These are phyloP conservation scores for Geotrichum citri-aurantii DNA, from an alignment of 1,139 yeast genomes.

Conservation along the genomic window DNA sequence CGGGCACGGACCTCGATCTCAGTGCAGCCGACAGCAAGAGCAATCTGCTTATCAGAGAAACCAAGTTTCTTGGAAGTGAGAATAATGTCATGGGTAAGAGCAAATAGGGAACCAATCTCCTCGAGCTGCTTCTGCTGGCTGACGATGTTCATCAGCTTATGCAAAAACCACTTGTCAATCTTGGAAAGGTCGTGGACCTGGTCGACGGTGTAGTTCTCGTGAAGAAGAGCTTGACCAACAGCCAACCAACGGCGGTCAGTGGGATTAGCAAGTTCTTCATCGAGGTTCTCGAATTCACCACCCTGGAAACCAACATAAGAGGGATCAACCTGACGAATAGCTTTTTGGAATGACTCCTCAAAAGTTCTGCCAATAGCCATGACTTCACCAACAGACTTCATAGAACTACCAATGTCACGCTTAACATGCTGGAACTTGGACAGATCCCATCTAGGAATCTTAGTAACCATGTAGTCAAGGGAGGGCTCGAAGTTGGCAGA, in stretches of 20 bases:
- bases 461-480: slow-evolving; percentile 92
- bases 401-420: slow-evolving; percentile 79
- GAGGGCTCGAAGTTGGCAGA: slow-evolving; percentile 98
- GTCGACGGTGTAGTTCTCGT: slow-evolving; percentile 87
- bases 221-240: slow-evolving; percentile 90
- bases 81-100: slow-evolving; percentile 63
- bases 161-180: slow-evolving; percentile 95
- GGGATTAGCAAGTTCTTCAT: slow-evolving; percentile 76
- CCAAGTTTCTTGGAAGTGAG: slow-evolving; percentile 89
- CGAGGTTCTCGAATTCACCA: slow-evolving; percentile 71
- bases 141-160: slow-evolving; percentile 85
- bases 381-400: slow-evolving; percentile 99
- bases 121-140: slow-evolving; percentile 80
- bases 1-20: slow-evolving; percentile 90
- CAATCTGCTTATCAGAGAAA: slow-evolving; percentile 95
- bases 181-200: slow-evolving; percentile 88
- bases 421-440: slow-evolving; percentile 93
- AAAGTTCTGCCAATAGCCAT: slow-evolving; percentile 98
- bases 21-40: slow-evolving; percentile 80
- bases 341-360: slow-evolving; percentile 97
- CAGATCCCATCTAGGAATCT: slow-evolving; percentile 99
- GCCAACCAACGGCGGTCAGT: slow-evolving; percentile 98
- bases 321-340: slow-evolving; percentile 95
- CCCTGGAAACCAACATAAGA: slow-evolving; percentile 91
- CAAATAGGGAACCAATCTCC: slow-evolving; percentile 50